These are phyloP conservation scores for Penicillium malachiteum DNA, from an alignment of 495 filamentous ascomycete genomes.

Conservation along the genomic window DNA sequence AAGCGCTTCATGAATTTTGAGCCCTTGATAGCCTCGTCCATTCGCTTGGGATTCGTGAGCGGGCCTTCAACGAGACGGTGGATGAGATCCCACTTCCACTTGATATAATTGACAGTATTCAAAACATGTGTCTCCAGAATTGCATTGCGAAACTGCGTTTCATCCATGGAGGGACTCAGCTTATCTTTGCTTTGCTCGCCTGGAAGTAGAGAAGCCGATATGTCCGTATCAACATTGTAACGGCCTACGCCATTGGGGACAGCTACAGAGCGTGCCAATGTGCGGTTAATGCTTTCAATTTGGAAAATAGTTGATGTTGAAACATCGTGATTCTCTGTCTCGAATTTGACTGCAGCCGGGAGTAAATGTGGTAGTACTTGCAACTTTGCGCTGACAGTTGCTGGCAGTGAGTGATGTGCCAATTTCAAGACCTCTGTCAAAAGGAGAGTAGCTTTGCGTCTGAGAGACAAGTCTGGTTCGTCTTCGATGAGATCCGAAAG, in stretches of 20 bases:
- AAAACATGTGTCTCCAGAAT: conserved; percentile 86
- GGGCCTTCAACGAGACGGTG: conserved; percentile 90
- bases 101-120: conserved; percentile 78
- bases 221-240: conserved; percentile 48
- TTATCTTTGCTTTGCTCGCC: conserved; percentile 70
- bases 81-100: conserved; percentile 97
- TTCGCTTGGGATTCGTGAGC: conserved; percentile 82
- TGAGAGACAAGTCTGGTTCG: conserved; percentile 68
- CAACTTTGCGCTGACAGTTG: conserved; percentile 70
- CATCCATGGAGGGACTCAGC: conserved; percentile 74
- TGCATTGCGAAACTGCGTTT: conserved; percentile 78
- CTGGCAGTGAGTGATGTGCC: conserved; percentile 79
- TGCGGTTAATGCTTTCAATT: conserved; percentile 94
- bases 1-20: conserved; percentile 95
- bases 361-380: conserved; percentile 86
- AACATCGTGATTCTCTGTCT: conserved; percentile 67
- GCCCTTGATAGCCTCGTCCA: conserved; percentile 91
- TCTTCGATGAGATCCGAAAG: conserved; percentile 67
- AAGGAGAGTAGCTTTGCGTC: conserved; percentile 84
- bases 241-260: conserved; percentile 38
- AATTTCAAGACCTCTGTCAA: conserved; percentile 89
- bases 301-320: conserved; percentile 91
- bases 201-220: conserved; percentile 40
- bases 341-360: conserved; percentile 67
- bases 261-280: conserved; percentile 73